Conservation (phyloP, 2,329 filamentous ascomycete genomes). For the Rutstroemia sp. region DNA sequence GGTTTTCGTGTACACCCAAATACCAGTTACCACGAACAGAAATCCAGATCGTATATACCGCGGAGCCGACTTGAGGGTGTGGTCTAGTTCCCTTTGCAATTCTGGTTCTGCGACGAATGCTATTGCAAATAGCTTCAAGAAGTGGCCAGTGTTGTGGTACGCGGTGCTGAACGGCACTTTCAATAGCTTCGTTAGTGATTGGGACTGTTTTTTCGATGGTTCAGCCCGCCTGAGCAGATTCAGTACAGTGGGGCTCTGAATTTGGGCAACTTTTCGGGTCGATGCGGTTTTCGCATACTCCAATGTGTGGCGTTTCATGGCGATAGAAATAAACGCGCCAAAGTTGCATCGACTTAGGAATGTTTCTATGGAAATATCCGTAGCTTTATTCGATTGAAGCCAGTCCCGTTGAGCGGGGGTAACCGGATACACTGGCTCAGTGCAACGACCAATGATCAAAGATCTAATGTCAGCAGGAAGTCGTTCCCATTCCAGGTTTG, state of each 20-base stretch:
- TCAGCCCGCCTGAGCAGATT: not conserved
- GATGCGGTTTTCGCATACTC: constrained; percentile 10
- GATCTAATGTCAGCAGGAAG: constrained; percentile 39
- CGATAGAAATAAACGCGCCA: constrained; percentile 20
- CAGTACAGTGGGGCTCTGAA: not conserved
- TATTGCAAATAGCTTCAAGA: constrained; percentile 36
- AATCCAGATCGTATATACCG: constrained; percentile 23
- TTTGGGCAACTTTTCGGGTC: constrained; percentile 3
- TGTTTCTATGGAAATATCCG: constrained; percentile 14
- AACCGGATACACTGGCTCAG: constrained; percentile 31
- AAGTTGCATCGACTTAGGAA: constrained; percentile 20
- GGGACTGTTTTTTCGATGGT: not conserved
- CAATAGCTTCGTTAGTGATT: constrained; percentile 4
- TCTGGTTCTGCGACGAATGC: constrained; percentile 37
- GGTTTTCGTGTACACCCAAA: constrained; percentile 11
- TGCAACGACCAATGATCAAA: constrained; percentile 38
- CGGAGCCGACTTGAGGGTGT: constrained; percentile 14
- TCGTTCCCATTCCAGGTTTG: constrained; percentile 43
- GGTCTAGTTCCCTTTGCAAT: constrained; percentile 37
- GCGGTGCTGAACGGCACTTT: constrained; percentile 20
- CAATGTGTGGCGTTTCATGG: constrained; percentile 16
- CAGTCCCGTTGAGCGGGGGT: constrained; percentile 18
- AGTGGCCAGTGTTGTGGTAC: constrained; percentile 29
- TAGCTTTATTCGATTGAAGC: constrained; percentile 17
- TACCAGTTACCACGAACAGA: constrained; percentile 29